Conservation (phyloP, 208 protist species). For the Leishmania tropica region DNA sequence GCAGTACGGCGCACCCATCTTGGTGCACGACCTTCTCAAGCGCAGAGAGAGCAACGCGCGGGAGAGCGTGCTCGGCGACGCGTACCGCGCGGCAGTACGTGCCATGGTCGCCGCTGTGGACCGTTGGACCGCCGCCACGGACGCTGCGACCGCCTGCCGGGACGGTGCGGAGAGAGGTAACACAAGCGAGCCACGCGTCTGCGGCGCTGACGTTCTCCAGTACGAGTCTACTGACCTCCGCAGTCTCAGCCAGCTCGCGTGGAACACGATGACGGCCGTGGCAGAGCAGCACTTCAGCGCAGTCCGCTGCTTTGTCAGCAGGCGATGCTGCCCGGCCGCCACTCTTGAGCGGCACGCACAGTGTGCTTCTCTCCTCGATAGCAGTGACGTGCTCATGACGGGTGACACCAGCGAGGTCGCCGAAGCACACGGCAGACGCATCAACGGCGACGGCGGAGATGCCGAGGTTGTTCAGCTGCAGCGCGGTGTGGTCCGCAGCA, state of each 20-base stretch:
- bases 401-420: background rate
- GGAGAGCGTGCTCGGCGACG: constrained; percentile 76
- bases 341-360: background rate
- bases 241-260: constrained; percentile 55
- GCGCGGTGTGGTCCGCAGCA: constrained; percentile 93
- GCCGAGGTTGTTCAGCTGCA: constrained; percentile 41
- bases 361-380: background rate
- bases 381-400: background rate
- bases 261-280: constrained; percentile 68
- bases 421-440: background rate
- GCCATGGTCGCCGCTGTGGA: constrained; percentile 50
- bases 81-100: constrained; percentile 70
- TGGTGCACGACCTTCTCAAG: constrained; percentile 94
- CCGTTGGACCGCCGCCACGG: background rate
- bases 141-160: background rate
- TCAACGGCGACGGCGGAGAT: background rate
- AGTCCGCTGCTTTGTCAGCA: constrained; percentile 57
- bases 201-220: constrained; percentile 47
- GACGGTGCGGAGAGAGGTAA: background rate
- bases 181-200: background rate
- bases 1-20: constrained; percentile 91
- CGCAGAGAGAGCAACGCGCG: constrained; percentile 84
- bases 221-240: constrained; percentile 90
- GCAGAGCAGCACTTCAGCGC: constrained; percentile 49
- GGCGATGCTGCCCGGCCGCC: background rate